These are phyloP conservation scores for Biscutella laevigata DNA, from an alignment of 441 rosid genomes.

Conservation along the genomic window DNA sequence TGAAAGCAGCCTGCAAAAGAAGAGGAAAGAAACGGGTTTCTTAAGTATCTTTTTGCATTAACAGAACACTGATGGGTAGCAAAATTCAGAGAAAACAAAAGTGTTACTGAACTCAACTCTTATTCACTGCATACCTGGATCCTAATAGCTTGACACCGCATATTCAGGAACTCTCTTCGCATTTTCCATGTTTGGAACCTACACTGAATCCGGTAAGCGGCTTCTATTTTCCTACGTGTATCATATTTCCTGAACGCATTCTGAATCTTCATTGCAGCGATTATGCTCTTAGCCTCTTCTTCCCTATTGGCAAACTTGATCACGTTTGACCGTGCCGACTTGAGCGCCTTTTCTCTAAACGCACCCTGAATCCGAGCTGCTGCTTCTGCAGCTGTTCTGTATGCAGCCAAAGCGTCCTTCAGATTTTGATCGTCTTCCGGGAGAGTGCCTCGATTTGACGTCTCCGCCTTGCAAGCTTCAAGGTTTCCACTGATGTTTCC, in stretches of 20 bases:
- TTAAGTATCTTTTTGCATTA: not conserved
- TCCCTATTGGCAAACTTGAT: constrained; percentile 47
- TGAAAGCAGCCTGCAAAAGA: constrained; percentile 64
- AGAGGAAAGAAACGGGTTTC: not conserved
- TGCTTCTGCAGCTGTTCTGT: constrained; percentile 81
- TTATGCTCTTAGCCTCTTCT: constrained; percentile 58
- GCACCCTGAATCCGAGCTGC: constrained; percentile 87
- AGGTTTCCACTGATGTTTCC: constrained; percentile 78
- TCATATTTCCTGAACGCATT: constrained; percentile 79
- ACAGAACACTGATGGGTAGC: not conserved
- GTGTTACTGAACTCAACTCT: too few relatives aligned
- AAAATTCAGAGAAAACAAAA: too few relatives aligned
- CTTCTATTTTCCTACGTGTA: constrained; percentile 59
- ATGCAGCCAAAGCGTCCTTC: constrained; percentile 75
- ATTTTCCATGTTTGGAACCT: constrained; percentile 85
- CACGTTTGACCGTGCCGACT: constrained; percentile 39
- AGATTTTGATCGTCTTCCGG: constrained; percentile 58
- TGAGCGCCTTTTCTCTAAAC: constrained; percentile 68
- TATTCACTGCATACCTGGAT: constrained; percentile 87
- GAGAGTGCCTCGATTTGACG: constrained; percentile 27
- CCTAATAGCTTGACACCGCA: constrained; percentile 65
- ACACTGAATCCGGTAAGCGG: constrained; percentile 74
- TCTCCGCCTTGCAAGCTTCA: constrained; percentile 35
- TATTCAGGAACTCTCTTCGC: constrained; percentile 55
- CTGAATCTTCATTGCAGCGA: constrained; percentile 93